A percentile compares a stretch with the other conserved stretches of the same genome.
Evolutionary conservation across 306 rosid species (phyloP).

Genomic region (Dalbergia cochinchinensis): DNA sequence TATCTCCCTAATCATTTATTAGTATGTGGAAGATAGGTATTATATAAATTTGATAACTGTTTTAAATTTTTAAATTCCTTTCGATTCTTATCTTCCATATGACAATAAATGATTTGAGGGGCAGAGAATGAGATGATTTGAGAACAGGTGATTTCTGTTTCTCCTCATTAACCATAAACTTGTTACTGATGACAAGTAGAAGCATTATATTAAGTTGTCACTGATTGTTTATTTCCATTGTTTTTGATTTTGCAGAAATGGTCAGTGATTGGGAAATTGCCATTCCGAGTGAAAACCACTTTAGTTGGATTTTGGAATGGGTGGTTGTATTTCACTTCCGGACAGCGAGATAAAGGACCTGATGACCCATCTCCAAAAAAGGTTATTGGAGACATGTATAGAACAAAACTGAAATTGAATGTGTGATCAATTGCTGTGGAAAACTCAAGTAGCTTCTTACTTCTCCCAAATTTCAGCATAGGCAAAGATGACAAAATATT

Average conservation of each 20-base stretch:
- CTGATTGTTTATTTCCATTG: constrained; percentile 38
- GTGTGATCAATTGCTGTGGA: constrained; percentile 50
- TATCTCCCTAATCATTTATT: no score
- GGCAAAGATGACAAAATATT: constrained; percentile 24
- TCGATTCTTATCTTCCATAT: no score
- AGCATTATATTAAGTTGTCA: constrained; percentile 21
- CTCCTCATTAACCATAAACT: no score
- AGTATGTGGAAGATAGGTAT: no score
- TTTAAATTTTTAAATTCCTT: no score
- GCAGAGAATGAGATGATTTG: no score
- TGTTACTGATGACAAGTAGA: constrained; percentile 18
- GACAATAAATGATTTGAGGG: no score
- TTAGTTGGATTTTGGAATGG: constrained; percentile 90
- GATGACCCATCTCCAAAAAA: constrained; percentile 87
- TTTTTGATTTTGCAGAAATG: constrained; percentile 71
- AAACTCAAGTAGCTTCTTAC: constrained; percentile 22
- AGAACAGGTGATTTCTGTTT: no score
- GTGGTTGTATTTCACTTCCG: constrained; percentile 92
- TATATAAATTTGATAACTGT: no score
- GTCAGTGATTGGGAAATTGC: constrained; percentile 88
- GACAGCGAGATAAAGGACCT: constrained; percentile 90
- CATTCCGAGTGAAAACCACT: constrained; percentile 90
- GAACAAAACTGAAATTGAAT: constrained; percentile 72
- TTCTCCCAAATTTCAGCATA: constrained; percentile 30
- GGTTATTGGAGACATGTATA: constrained; percentile 86